phyloP scores from a whole-genome alignment of 768 basidiomycete genomes.

The Hirschioporus abietinus region DNA sequence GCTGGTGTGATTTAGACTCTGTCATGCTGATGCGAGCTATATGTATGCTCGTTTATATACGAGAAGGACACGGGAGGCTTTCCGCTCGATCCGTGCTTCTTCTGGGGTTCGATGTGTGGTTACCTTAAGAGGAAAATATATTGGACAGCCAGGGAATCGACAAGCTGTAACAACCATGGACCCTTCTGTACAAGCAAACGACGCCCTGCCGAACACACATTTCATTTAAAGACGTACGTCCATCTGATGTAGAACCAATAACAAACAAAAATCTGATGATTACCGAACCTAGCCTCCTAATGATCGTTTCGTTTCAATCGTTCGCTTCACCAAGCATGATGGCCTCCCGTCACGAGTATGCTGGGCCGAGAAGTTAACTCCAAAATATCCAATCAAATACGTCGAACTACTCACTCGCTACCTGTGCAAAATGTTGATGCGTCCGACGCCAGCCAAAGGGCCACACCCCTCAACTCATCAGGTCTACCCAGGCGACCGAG shows the following conservation, averaged over 20 bases:
- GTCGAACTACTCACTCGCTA: slow-evolving; percentile 58
- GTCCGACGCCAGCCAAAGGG: slow-evolving; percentile 67
- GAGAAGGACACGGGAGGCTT: background rate
- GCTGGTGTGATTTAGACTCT: background rate
- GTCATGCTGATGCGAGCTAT: background rate
- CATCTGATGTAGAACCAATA: background rate
- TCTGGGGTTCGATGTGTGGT: background rate
- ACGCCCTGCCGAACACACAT: background rate
- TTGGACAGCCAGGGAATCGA: background rate
- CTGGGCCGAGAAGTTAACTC: slow-evolving; percentile 24
- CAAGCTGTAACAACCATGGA: no score
- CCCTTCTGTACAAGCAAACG: background rate
- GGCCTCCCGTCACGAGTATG: slow-evolving; percentile 58
- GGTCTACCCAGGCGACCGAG: slow-evolving; percentile 65
- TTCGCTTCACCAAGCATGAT: slow-evolving; percentile 50
- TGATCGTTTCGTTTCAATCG: background rate
- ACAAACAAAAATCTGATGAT: background rate
- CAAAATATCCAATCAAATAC: background rate
- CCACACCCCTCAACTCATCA: slow-evolving; percentile 69
- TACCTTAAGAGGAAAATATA: background rate
- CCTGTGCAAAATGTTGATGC: slow-evolving; percentile 77
- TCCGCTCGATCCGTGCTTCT: background rate
- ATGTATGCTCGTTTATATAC: background rate
- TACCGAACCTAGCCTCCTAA: background rate
- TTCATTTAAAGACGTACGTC: background rate